These are phyloP conservation scores for Pseudogymnoascus sp. DNA, from an alignment of 2,329 filamentous ascomycete species.

Conservation along the genomic window DNA sequence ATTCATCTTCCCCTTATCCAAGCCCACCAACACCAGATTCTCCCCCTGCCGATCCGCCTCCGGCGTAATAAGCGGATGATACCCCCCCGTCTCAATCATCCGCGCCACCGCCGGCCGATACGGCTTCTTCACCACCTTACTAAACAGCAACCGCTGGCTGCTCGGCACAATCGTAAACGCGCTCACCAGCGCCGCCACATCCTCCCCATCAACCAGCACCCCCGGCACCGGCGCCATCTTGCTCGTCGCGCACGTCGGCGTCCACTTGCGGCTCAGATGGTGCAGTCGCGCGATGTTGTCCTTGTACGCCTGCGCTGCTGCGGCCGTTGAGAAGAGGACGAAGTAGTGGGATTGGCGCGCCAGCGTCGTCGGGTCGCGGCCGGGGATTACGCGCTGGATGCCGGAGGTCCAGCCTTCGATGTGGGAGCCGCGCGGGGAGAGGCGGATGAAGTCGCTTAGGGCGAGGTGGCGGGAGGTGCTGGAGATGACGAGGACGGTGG, in stretches of 20 bases:
- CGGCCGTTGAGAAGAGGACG: conserved; percentile 56
- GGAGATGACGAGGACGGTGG: conserved; percentile 45
- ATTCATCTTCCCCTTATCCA: conserved; percentile 19
- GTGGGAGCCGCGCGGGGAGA: conserved; percentile 54
- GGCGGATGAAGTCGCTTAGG: conserved; percentile 63
- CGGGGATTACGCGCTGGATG: conserved; percentile 47
- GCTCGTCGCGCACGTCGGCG: conserved; percentile 30
- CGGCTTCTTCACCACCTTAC: conserved; percentile 29
- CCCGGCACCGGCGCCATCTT: conserved; percentile 33
- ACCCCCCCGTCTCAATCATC: conserved; percentile 32
- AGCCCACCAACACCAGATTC: conserved; percentile 24
- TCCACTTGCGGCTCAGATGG: conserved; percentile 36
- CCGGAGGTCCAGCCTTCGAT: conserved; percentile 62
- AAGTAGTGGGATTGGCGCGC: conserved; percentile 59
- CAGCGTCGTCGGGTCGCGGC: conserved; percentile 55
- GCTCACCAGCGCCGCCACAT: conserved; percentile 38
- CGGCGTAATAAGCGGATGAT: conserved; percentile 14
- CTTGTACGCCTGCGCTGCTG: conserved; percentile 56
- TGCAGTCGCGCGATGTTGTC: conserved; percentile 47
- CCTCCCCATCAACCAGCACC: conserved; percentile 39
- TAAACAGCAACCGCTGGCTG: conserved; percentile 22
- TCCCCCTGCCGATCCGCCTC: conserved; percentile 17
- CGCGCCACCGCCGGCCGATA: conserved; percentile 26
- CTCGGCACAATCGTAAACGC: conserved; percentile 45
- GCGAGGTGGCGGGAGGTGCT: conserved; percentile 52